These are phyloP conservation scores for Encephalitozoon intestinalis DNA, from an alignment of 371 early-diverging fungal species.

Conservation along the genomic window DNA sequence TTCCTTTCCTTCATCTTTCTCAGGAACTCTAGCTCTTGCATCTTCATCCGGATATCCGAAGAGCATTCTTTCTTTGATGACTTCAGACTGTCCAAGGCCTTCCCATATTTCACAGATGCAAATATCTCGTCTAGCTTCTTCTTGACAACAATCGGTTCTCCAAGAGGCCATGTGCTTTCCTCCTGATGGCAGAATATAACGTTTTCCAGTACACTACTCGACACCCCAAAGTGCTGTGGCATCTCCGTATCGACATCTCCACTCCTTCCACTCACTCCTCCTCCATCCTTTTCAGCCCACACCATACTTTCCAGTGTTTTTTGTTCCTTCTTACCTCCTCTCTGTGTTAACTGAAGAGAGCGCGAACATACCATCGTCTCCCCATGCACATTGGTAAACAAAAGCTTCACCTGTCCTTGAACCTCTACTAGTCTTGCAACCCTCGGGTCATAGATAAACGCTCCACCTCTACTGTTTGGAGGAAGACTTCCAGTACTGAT, in stretches of 20 bases:
- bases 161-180: constrained; percentile 90
- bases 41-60: constrained; percentile 65
- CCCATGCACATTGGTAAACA: constrained; percentile 71
- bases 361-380: constrained; percentile 70
- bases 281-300: neutral
- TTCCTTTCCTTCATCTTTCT: constrained; percentile 68
- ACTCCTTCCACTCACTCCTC: constrained; percentile 18
- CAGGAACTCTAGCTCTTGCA: constrained; percentile 65
- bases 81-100: constrained; percentile 75
- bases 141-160: constrained; percentile 77
- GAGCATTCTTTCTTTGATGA: constrained; percentile 67
- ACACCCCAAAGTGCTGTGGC: constrained; percentile 74
- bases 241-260: constrained; percentile 27
- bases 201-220: constrained; percentile 86
- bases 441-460: constrained; percentile 92
- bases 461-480: constrained; percentile 72
- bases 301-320: constrained; percentile 71
- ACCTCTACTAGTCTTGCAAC: constrained; percentile 72
- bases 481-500: constrained; percentile 88
- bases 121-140: constrained; percentile 99
- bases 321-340: constrained; percentile 63
- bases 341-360: constrained; percentile 67
- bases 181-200: constrained; percentile 99
- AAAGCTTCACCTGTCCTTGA: constrained; percentile 81
- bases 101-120: constrained; percentile 79